These are phyloP conservation scores for Exophiala xenobiotica DNA, from an alignment of 2,329 filamentous ascomycete genomes.

Conservation along the genomic window DNA sequence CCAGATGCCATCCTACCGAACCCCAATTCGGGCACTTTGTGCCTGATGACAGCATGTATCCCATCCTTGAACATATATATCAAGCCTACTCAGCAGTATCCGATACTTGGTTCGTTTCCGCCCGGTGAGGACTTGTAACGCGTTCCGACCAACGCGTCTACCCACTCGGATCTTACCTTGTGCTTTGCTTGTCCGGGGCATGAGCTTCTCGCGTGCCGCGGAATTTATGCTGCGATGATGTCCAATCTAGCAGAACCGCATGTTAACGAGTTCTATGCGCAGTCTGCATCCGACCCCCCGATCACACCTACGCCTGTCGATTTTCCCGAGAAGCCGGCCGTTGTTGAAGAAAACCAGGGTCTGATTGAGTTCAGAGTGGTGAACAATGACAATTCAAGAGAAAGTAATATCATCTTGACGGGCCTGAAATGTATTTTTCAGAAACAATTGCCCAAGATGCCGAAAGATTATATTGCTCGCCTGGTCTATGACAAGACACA, in stretches of 20 bases:
- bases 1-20: not conserved
- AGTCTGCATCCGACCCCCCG: slow-evolving; percentile 47
- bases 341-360: slow-evolving; percentile 87
- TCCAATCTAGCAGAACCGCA: not conserved
- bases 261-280: slow-evolving; percentile 6
- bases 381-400: slow-evolving; percentile 87
- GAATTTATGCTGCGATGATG: not conserved
- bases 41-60: no score
- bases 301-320: slow-evolving; percentile 65
- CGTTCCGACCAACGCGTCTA: slow-evolving; percentile 8
- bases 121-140: slow-evolving; percentile 15
- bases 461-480: slow-evolving; percentile 96
- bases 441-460: slow-evolving; percentile 98
- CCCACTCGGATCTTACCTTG: slow-evolving; percentile 10
- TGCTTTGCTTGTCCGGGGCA: slow-evolving; percentile 4
- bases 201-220: no score
- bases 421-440: slow-evolving; percentile 98
- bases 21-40: no score
- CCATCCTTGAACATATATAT: no score
- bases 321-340: slow-evolving; percentile 91
- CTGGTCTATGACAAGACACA: slow-evolving; percentile 97
- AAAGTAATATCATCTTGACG: slow-evolving; percentile 90
- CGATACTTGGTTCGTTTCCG: slow-evolving; percentile 9
- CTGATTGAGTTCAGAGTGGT: slow-evolving; percentile 97
- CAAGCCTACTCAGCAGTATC: no score